Conservation (phyloP, 805 yeast genomes). For the Lipomyces yamanashiensis region DNA sequence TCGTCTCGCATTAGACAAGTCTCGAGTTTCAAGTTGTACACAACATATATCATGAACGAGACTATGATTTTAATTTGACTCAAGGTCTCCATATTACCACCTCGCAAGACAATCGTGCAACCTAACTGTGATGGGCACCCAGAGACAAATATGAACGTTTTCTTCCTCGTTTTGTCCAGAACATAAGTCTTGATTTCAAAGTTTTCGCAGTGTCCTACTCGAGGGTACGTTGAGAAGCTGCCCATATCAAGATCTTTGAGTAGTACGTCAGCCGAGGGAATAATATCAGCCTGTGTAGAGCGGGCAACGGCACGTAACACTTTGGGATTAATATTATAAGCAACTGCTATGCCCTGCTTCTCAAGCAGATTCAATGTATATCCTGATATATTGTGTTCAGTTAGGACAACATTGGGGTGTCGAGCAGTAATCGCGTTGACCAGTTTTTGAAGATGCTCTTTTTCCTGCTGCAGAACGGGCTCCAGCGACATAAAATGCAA, state of each 20-base stretch:
- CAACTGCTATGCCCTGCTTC: slow-evolving; percentile 78
- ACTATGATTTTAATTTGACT: slow-evolving; percentile 74
- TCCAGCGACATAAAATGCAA: slow-evolving; percentile 75
- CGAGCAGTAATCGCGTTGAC: slow-evolving; percentile 77
- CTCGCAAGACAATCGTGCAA: slow-evolving; percentile 84
- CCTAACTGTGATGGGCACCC: slow-evolving; percentile 80
- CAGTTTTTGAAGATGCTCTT: slow-evolving; percentile 78
- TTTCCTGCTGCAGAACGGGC: slow-evolving; percentile 84
- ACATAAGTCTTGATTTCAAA: slow-evolving; percentile 74
- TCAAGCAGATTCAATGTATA: slow-evolving; percentile 73
- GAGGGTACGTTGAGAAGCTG: slow-evolving; percentile 46
- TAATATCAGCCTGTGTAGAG: slow-evolving; percentile 81
- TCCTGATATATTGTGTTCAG: slow-evolving; percentile 81
- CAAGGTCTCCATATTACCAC: slow-evolving; percentile 65
- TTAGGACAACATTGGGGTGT: slow-evolving; percentile 76
- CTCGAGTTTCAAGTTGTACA: slow-evolving; percentile 81
- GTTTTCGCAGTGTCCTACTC: slow-evolving; percentile 72
- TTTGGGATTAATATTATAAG: slow-evolving; percentile 77
- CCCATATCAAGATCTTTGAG: slow-evolving; percentile 53
- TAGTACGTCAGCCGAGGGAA: slow-evolving; percentile 81
- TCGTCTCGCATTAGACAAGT: slow-evolving; percentile 73
- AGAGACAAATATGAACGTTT: slow-evolving; percentile 76
- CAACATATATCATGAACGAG: slow-evolving; percentile 77
- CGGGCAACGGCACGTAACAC: slow-evolving; percentile 79
- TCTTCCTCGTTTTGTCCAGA: slow-evolving; percentile 52